Base-by-base conservation (phyloP, 345 rosid species). In the Syzygium aromaticum region DNA sequence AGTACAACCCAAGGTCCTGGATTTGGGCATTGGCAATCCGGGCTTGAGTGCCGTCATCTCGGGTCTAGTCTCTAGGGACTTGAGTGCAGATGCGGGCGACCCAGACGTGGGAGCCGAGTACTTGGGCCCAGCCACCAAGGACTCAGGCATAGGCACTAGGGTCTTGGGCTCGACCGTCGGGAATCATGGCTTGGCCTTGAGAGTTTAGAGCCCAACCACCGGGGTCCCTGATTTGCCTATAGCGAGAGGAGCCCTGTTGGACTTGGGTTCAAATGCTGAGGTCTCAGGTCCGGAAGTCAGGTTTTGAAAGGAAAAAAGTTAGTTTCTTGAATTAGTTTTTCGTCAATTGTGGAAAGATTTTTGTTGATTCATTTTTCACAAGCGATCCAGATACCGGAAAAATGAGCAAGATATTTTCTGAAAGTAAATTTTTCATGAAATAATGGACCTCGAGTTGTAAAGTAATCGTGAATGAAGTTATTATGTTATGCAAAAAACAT, bases 291-390 rank as follows among this genome's bases (percentile, higher is more conserved):
- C 21, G 15, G 30, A 8, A 17, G 11, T 21, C 40, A 16, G 30
- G 43, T 5, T 15, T 8, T 63, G 28, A 28, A 3, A 63, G 8
- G 8, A 40, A 64, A 5, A 7, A 7, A 64, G 40, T 28, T 5
- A 33, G 6, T 64, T 64, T 14, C 4, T 28, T 1, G 15, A 30
- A 64, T 64, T 28, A 28, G 11, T 64, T 64, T 64, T 64, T 7
- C 11, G 0, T 28, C 1, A 0, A 28, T 11, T 8, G 3, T 30
- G 40, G 8, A 30, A 16, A 64, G 2, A 1, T 7, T 64, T 8
- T 30, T 30, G 33, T 17, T 5, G 40, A 64, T 38, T 64, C 40
- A 64, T 15, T 30, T 64, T 64, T 64, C 22, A 21, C 40, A 64
- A 64, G 77, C 10, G 11, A 64, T 17, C 14, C 5, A 6, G 10